Percentiles rank a stretch among this genome's conserved stretches.
Conservation (phyloP, 768 basidiomycete species). For the Termitomyces sp. region DNA sequence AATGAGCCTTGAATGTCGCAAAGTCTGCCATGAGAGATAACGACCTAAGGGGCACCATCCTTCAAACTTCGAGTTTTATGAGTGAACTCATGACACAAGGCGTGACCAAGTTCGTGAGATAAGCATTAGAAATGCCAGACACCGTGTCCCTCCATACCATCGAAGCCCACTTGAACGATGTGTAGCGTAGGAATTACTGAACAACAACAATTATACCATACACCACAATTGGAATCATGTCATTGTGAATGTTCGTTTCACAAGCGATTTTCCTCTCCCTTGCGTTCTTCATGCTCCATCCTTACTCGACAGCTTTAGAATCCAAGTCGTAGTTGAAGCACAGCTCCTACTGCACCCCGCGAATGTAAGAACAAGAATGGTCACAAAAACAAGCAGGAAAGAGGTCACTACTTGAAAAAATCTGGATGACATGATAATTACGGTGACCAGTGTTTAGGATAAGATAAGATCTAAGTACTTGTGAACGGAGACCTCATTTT, state of each 20-base stretch:
- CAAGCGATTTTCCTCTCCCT: neutral
- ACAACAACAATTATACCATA: neutral
- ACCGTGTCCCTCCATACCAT: neutral
- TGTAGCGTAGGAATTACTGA: neutral
- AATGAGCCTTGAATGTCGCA: slow-evolving; percentile 6
- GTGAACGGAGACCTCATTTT: too few species aligned
- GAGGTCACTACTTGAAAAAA: too few species aligned
- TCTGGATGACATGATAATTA: too few species aligned
- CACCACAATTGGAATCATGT: neutral
- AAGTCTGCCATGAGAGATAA: neutral
- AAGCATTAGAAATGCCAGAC: neutral
- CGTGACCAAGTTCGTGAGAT: neutral
- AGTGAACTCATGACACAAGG: neutral
- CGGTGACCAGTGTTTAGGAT: neutral
- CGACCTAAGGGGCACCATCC: neutral
- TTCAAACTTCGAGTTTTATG: neutral
- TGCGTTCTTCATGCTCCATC: neutral
- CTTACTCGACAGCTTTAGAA: neutral
- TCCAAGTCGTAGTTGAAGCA: neutral
- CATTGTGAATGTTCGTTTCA: too few species aligned
- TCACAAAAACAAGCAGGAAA: neutral
- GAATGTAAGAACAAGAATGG: neutral
- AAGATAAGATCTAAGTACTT: neutral
- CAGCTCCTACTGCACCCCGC: neutral
- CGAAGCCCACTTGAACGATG: neutral